phyloP scores from a whole-genome alignment of 2,329 filamentous ascomycete species.

The Exophiala xenobiotica region DNA sequence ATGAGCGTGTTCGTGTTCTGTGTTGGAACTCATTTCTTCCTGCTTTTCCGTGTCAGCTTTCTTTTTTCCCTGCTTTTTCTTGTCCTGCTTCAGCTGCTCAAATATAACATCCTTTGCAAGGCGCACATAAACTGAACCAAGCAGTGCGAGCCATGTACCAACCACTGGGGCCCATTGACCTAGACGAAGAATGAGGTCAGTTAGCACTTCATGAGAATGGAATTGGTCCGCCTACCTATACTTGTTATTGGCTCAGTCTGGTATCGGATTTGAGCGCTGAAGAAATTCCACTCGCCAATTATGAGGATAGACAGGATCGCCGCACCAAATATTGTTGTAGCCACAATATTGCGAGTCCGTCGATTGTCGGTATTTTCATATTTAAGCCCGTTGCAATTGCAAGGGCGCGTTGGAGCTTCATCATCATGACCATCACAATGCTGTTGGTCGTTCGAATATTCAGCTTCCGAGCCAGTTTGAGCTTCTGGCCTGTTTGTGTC shows the following conservation, averaged over 20 bases:
- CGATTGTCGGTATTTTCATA: conserved; percentile 48
- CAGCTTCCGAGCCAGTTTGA: neutral
- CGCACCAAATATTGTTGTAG: conserved; percentile 59
- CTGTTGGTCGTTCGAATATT: neutral
- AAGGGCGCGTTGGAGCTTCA: neutral
- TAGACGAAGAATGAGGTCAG: conserved; percentile 12
- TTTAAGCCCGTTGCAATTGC: conserved; percentile 47
- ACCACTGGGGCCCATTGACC: conserved; percentile 43
- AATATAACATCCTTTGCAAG: conserved; percentile 31
- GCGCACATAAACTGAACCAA: conserved; percentile 60
- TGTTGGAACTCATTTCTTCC: neutral
- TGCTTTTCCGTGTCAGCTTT: neutral
- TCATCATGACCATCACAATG: neutral
- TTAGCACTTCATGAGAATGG: conserved; percentile 13
- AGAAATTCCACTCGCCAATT: conserved; percentile 65
- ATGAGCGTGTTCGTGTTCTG: neutral
- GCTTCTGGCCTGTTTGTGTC: neutral
- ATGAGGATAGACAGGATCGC: conserved; percentile 61
- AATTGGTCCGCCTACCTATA: conserved; percentile 51
- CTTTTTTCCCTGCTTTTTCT: conserved; percentile 1
- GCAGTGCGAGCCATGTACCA: conserved; percentile 56
- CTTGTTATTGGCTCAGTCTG: conserved; percentile 63
- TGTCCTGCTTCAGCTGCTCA: neutral
- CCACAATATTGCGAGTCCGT: conserved; percentile 44
- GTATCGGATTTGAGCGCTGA: conserved; percentile 55